Base-by-base conservation (phyloP, 1,284 basidiomycete genomes). In the Fomitopsis palustris region DNA sequence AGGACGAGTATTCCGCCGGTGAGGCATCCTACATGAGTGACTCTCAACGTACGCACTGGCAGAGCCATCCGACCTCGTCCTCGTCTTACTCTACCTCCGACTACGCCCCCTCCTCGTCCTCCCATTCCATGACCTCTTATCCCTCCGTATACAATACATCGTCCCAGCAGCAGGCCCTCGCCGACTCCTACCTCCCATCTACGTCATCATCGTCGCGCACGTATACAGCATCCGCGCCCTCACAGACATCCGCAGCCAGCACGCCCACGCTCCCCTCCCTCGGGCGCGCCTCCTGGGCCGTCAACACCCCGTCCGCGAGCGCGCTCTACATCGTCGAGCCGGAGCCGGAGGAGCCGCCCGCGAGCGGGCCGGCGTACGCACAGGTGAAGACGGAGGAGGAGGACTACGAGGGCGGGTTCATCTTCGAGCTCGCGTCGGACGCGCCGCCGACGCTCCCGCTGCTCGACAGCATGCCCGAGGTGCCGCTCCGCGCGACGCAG, bases 401-500 rank as follows among this genome's bases (percentile, higher is more conserved):
- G 19, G 61, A 65, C 31, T 21, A 42, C 55, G 64, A 66, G n/a
- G 62, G 62, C 58, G 59, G 61, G 35, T 71, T 74, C 66, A 70
- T 74, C 60, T 70, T 73, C 62, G 73, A 74, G 63, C 62, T 69
- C 12, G 60, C 66, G 38, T 64, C 67, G 54, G 62, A 65, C 19
- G 57, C 61, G 16, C 67, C 56, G 59, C 64, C 21, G 55, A 56
- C 19, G 38, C 57, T 14, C 53, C 56, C 56, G 62, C 64, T 59
- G 55, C 60, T 56, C 49, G 61, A 64, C 37, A 54, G 59, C 59
- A 70, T 85, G 33, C 81, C 83, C 43, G 84, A 87, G 67, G 87
- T 89, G 0, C 88, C 88, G 5, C 79, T 90, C 9, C 86, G 88
- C 52, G 88, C 88, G 14, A 88, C 85, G 0, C 83, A 88, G 64